These are phyloP conservation scores for Sphenostylis stenocarpa DNA, from an alignment of 306 rosid species.

Conservation along the genomic window DNA sequence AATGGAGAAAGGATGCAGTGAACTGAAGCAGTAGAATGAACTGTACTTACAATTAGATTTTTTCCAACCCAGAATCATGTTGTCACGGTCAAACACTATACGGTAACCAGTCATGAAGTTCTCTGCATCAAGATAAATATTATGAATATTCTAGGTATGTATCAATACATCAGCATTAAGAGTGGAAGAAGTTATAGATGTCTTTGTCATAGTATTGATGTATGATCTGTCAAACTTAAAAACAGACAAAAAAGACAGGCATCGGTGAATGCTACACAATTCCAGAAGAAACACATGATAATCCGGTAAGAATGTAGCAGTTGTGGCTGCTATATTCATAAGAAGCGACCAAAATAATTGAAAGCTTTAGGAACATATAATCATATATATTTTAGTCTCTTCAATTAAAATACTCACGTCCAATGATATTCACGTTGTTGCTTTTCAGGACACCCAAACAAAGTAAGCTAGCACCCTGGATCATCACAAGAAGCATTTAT, in stretches of 20 bases:
- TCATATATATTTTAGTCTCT: background rate
- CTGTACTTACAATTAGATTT: constrained; percentile 66
- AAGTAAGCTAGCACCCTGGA: constrained; percentile 43
- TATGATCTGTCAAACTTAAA: background rate
- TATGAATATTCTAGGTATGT: background rate
- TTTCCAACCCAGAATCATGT: constrained; percentile 74
- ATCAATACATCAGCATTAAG: constrained; percentile 16
- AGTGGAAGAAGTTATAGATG: constrained; percentile 3
- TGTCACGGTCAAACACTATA: constrained; percentile 74
- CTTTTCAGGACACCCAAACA: constrained; percentile 71
- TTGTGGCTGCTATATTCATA: background rate
- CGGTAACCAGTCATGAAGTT: constrained; percentile 96
- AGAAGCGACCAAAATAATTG: constrained; percentile 1
- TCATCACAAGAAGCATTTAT: constrained; percentile 25
- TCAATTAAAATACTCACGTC: constrained; percentile 68
- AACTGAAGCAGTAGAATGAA: background rate
- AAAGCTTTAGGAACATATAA: background rate
- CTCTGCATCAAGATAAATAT: constrained; percentile 54
- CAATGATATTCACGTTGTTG: constrained; percentile 62
- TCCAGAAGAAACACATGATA: background rate
- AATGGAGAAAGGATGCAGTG: background rate
- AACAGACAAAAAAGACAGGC: background rate
- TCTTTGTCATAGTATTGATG: background rate
- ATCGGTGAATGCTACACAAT: background rate
- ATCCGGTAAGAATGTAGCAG: background rate